Base-by-base conservation (phyloP, 495 filamentous ascomycete species). In the Neurospora sp. region DNA sequence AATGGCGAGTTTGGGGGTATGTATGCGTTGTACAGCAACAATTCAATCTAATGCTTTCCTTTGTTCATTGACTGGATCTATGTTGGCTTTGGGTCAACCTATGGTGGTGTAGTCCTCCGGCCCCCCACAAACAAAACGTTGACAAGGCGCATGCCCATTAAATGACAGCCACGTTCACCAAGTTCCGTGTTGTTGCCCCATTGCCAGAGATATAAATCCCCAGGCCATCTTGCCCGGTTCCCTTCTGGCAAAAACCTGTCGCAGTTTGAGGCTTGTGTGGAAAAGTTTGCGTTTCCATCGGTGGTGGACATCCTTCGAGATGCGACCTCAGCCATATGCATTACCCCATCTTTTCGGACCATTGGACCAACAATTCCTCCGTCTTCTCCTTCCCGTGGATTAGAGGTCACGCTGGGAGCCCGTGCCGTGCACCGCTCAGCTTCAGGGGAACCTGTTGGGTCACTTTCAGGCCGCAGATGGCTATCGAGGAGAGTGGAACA, bases 161-260 rank as follows among this genome's bases (percentile, higher is more conserved):
- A 78, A 70, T 73, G 66, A 40, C 69, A 73, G 79, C 77, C 80
- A 81, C 79, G 79, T 80, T 77, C 79, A 37, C 71, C 48, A 28
- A 69, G 31, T 24, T 74, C 74, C 54, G 15, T 74, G 66, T 76
- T 77, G 75, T 74, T 72, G 74, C 76, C 45, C 71, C 69, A 28
- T 59, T 36, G 77, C 66, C 54, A 36, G 6, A 66, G 70, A 73
- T 78, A 79, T 77, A 77, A 79, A 77, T 72, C 59, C 48, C 42
- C 24, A 73, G 62, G 59, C 70, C 70, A 59, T 71, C 70, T 43
- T 42, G 38, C 39, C 73, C 28, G 69, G 34, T 38, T 34, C 72
- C 69, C 69, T 69, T 69, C 36, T 39, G 48, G 17, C 13, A 15
- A 34, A 66, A 66, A 8, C 5, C 24, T 15, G 54, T 9, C 31